phyloP scores from a whole-genome alignment of 83 land plant species.

The Picea abies region DNA sequence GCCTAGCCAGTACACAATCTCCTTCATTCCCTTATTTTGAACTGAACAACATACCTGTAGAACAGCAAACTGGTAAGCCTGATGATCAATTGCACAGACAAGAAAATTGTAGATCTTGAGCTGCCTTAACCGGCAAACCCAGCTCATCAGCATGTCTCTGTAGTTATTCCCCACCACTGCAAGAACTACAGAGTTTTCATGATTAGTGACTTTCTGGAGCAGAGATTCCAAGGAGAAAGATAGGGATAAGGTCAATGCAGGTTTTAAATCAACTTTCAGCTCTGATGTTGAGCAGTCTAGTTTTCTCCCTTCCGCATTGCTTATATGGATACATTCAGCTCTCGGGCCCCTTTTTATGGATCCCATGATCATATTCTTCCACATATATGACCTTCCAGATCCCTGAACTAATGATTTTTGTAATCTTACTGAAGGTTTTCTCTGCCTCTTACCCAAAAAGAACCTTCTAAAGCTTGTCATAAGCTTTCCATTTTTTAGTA shows the following conservation, averaged over 20 bases:
- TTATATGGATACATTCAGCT: conserved; percentile 20
- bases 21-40: background rate
- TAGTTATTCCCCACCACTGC: conserved; percentile 82
- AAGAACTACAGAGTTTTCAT: conserved; percentile 67
- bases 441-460: conserved; percentile 8
- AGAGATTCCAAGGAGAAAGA: conserved; percentile 70
- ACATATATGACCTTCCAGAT: background rate
- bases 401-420: background rate
- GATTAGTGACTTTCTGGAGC: conserved; percentile 51
- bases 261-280: conserved; percentile 1
- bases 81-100: conserved; percentile 74
- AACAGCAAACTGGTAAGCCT: conserved; percentile 61
- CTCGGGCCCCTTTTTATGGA: background rate
- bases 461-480: conserved; percentile 21
- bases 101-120: conserved; percentile 70
- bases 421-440: conserved; percentile 1
- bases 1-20: background rate
- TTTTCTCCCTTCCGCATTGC: conserved; percentile 12
- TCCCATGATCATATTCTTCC: background rate
- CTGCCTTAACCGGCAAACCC: conserved; percentile 78
- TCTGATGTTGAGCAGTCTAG: conserved; percentile 17
- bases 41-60: conserved; percentile 54
- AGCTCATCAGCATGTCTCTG: conserved; percentile 94
- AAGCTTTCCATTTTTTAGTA: conserved; percentile 9
- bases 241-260: conserved; percentile 17